phyloP scores from a whole-genome alignment of 2,329 filamentous ascomycete genomes.

The Cladosporium sp. region DNA sequence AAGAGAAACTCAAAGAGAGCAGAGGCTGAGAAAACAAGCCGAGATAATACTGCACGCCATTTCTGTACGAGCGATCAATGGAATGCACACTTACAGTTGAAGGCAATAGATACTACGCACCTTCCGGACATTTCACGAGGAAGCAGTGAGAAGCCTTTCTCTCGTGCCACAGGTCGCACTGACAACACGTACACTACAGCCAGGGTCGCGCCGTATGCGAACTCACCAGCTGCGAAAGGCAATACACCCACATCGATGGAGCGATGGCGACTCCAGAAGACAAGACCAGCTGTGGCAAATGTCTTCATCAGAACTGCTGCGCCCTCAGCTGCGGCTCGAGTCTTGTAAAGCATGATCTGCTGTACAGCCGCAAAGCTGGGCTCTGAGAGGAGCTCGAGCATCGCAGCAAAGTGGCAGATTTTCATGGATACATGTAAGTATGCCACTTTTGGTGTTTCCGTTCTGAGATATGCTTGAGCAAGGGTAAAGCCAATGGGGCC shows the following conservation, averaged over 20 bases:
- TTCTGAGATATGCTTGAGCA: constrained; percentile 67
- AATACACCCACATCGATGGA: constrained; percentile 69
- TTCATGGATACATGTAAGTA: constrained; percentile 62
- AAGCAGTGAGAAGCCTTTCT: constrained; percentile 70
- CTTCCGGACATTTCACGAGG: constrained; percentile 47
- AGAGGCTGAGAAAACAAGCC: constrained; percentile 70
- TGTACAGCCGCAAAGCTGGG: constrained; percentile 89
- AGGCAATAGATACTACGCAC: constrained; percentile 39
- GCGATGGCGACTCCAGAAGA: constrained; percentile 61
- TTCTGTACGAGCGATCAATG: constrained; percentile 33
- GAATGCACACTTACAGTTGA: constrained; percentile 23
- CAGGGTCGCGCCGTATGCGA: constrained; percentile 71
- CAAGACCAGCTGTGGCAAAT: constrained; percentile 69
- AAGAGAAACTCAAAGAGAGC: constrained; percentile 72
- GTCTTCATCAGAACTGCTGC: constrained; percentile 77
- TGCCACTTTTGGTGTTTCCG: constrained; percentile 56
- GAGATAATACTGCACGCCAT: constrained; percentile 51
- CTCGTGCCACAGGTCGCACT: constrained; percentile 58
- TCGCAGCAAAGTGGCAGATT: constrained; percentile 59
- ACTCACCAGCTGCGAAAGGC: constrained; percentile 85
- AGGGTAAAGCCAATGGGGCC: constrained; percentile 62
- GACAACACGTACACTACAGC: constrained; percentile 69
- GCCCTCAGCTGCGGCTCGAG: constrained; percentile 82
- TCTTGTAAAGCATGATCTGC: constrained; percentile 75
- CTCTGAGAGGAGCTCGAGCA: constrained; percentile 80